These are phyloP conservation scores for Dactylis glomerata DNA, from an alignment of 176 grass and related monocot species.

Conservation along the genomic window DNA sequence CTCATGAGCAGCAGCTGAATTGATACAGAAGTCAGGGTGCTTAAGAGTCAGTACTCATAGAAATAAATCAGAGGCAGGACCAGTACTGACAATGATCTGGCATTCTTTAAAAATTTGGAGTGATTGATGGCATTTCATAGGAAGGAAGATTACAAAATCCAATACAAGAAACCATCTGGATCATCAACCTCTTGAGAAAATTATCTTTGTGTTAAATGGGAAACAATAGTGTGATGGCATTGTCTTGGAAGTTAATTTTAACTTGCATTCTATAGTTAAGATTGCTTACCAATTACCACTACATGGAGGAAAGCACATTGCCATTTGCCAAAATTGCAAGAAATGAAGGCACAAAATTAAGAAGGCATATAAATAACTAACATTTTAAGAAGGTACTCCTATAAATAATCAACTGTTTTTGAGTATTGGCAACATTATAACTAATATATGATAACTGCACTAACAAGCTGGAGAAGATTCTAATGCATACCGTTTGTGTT, in stretches of 20 bases:
- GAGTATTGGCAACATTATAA: constrained; percentile 16
- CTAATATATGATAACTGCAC: background rate
- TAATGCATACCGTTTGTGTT: constrained; percentile 50
- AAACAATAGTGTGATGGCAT: background rate
- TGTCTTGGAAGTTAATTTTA: background rate
- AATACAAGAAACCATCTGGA: background rate
- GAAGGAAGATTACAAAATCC: background rate
- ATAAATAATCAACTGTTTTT: background rate
- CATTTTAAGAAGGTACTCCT: too few species aligned
- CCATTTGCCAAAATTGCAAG: constrained; percentile 12
- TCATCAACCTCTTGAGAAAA: background rate
- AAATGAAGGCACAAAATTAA: background rate
- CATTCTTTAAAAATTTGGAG: background rate
- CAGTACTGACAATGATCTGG: background rate
- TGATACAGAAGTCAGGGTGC: background rate
- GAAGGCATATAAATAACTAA: background rate
- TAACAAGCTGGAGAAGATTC: background rate
- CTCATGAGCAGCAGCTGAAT: constrained; percentile 43
- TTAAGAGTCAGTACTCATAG: background rate
- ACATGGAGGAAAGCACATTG: constrained; percentile 1
- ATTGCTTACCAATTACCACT: background rate
- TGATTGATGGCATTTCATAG: background rate
- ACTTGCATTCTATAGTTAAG: background rate
- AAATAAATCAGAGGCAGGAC: background rate
- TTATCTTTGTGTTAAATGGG: background rate